Percentiles rank a stretch among this genome's conserved stretches.
Evolutionary conservation across 441 rosid genomes (phyloP).

Genomic region (Populus hybrid): DNA sequence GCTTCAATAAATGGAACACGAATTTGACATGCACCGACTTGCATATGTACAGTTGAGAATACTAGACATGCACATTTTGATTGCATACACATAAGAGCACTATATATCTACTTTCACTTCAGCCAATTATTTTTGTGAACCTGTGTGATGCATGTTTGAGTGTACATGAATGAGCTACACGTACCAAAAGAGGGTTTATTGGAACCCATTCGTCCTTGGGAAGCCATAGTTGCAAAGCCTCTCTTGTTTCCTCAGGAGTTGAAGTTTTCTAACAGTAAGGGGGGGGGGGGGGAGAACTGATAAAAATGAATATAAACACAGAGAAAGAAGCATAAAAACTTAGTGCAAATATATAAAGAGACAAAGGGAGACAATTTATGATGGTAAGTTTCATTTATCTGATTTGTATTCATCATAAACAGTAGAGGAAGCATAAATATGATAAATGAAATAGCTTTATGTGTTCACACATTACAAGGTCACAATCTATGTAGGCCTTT

Average conservation of each 20-base stretch:
- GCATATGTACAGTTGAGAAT: not conserved
- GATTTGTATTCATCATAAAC: not conserved
- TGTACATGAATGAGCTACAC: slow-evolving; percentile 1
- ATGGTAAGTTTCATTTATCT: not conserved
- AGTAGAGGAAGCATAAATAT: not conserved
- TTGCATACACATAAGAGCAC: not conserved
- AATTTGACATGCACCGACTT: not conserved
- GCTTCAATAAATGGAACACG: not conserved
- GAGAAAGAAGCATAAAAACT: not conserved
- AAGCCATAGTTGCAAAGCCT: slow-evolving; percentile 84
- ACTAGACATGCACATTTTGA: not conserved
- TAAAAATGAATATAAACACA: not conserved
- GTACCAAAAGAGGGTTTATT: slow-evolving; percentile 86
- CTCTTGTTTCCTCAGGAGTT: slow-evolving; percentile 87
- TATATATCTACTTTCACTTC: not conserved
- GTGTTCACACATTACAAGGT: not conserved
- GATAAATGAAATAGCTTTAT: not conserved
- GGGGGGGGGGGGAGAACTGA: not conserved
- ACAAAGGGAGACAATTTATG: not conserved
- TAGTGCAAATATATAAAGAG: not conserved
- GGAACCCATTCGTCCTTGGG: slow-evolving; percentile 96
- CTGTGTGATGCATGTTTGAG: not conserved
- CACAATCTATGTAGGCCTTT: not conserved
- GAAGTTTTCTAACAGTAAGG: slow-evolving; percentile 54
- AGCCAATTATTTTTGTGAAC: not conserved